phyloP scores from a whole-genome alignment of 257 asterid species.

The Osmanthus fragrans region DNA sequence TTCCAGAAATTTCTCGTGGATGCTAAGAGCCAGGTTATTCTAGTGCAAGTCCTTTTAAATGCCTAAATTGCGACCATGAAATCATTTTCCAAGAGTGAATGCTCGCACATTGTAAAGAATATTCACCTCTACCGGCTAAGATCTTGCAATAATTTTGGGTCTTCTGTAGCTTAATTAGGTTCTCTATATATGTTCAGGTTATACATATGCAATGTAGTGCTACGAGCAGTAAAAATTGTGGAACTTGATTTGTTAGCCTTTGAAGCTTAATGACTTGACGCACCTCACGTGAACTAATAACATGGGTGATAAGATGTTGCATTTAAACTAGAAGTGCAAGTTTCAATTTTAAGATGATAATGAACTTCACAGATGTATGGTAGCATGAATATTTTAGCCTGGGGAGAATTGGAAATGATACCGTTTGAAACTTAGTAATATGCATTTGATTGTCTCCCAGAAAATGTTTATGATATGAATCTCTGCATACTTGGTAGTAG shows the following conservation, averaged over 20 bases:
- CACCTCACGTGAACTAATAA: neutral
- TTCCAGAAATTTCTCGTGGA: slow-evolving; percentile 9
- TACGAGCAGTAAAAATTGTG: neutral
- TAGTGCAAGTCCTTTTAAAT: slow-evolving; percentile 14
- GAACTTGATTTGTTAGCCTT: neutral
- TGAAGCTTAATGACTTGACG: neutral
- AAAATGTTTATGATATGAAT: too few species aligned
- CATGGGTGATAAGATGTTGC: neutral
- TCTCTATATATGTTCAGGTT: neutral
- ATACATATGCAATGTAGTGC: neutral
- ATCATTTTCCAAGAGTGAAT: slow-evolving; percentile 6
- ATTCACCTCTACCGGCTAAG: neutral
- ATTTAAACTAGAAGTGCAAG: too few species aligned
- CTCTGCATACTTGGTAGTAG: too few species aligned
- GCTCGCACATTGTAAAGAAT: neutral
- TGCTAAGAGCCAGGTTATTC: slow-evolving; percentile 13
- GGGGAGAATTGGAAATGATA: neutral
- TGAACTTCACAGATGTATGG: too few species aligned
- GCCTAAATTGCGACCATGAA: neutral
- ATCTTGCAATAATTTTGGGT: neutral
- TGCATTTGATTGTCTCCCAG: too few species aligned
- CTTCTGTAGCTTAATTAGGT: neutral
- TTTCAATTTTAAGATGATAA: neutral
- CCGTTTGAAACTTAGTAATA: too few species aligned
- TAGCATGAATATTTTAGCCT: neutral